Evolutionary conservation across 1,284 basidiomycete genomes (phyloP).

Genomic region (Ceratorhiza oryzae-sativae): DNA sequence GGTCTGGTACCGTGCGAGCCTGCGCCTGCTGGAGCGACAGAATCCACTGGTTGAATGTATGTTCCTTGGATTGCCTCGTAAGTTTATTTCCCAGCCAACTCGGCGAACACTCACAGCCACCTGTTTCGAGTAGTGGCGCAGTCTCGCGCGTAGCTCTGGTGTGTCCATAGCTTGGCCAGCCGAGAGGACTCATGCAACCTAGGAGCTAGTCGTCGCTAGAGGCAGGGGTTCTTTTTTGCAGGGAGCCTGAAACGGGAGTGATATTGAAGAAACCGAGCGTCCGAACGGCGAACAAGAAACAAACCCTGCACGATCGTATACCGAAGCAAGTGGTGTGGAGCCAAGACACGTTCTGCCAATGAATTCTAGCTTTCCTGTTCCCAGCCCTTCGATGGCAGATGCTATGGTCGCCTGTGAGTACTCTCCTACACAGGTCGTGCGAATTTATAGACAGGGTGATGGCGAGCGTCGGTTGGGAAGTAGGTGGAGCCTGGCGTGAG

Average conservation of each 20-base stretch:
- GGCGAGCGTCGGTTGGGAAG: not conserved
- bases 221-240: not conserved
- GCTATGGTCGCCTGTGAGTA: not conserved
- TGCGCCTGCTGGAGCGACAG: slow-evolving; percentile 16
- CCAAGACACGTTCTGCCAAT: slow-evolving; percentile 7
- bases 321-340: slow-evolving; percentile 27
- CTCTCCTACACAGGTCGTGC: not conserved
- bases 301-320: slow-evolving; percentile 17
- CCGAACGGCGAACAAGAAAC: not conserved
- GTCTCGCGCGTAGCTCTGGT: slow-evolving; percentile 18
- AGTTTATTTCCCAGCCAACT: not conserved
- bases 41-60: slow-evolving; percentile 37
- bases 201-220: not conserved
- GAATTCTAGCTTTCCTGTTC: slow-evolving; percentile 15
- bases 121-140: slow-evolving; percentile 30
- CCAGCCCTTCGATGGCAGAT: not conserved
- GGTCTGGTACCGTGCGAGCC: not conserved
- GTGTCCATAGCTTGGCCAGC: not conserved
- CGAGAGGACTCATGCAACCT: slow-evolving; percentile 6
- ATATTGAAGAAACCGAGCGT: not conserved
- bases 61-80: not conserved
- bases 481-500: not conserved
- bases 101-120: slow-evolving; percentile 7
- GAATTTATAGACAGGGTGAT: not conserved
- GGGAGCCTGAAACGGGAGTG: not conserved